Evolutionary conservation across 108 stramenopile species (phyloP).

Genomic region (Cyclotella baltica): DNA sequence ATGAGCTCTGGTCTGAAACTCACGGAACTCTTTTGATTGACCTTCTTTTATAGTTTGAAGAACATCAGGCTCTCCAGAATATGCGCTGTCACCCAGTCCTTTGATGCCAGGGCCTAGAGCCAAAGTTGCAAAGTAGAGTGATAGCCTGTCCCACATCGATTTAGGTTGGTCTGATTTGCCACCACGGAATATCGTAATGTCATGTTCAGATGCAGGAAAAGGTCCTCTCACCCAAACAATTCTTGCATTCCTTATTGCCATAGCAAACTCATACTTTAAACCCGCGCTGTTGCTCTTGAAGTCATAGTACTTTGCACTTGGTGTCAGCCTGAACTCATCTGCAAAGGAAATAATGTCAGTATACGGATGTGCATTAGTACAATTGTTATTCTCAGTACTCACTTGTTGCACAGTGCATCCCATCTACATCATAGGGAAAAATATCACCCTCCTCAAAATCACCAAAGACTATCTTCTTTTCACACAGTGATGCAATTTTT

Average conservation of each 20-base stretch:
- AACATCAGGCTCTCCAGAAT: background rate
- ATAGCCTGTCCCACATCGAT: background rate
- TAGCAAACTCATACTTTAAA: slow-evolving; percentile 14
- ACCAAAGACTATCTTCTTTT: slow-evolving; percentile 19
- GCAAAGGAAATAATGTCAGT: slow-evolving; percentile 3
- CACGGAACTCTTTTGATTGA: background rate
- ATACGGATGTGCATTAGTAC: no score
- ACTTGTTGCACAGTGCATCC: background rate
- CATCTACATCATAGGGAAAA: background rate
- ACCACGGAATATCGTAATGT: slow-evolving; percentile 10
- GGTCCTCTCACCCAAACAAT: slow-evolving; percentile 17
- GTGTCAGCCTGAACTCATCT: slow-evolving; percentile 19
- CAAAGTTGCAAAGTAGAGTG: slow-evolving; percentile 6
- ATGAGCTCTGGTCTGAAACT: slow-evolving; percentile 19
- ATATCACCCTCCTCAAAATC: slow-evolving; percentile 14
- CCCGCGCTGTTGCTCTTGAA: slow-evolving; percentile 9
- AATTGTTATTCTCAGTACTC: slow-evolving; percentile 1
- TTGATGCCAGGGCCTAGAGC: background rate
- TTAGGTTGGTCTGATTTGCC: background rate
- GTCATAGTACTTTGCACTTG: background rate
- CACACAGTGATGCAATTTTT: background rate
- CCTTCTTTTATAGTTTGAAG: background rate
- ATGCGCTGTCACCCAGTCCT: slow-evolving; percentile 11
- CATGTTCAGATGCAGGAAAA: slow-evolving; percentile 7
- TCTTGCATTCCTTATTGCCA: background rate